phyloP scores from a whole-genome alignment of 2,329 filamentous ascomycete genomes.

The Phyllosticta citribraziliensis region DNA sequence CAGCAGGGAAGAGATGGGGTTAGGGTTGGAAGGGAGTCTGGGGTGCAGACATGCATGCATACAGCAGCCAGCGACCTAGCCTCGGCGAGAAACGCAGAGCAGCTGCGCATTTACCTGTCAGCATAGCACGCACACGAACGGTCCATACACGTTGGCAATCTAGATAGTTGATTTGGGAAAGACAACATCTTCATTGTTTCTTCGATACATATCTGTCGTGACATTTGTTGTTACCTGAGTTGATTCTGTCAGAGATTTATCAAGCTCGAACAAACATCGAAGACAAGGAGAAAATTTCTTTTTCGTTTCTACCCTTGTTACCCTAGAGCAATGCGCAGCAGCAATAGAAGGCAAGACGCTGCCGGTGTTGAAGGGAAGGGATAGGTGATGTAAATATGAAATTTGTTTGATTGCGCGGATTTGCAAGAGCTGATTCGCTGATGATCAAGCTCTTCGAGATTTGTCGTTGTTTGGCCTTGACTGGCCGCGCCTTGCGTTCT shows the following conservation, averaged over 20 bases:
- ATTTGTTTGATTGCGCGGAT: constrained; percentile 8
- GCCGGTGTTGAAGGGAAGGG: background rate
- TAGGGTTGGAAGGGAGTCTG: background rate
- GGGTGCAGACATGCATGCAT: background rate
- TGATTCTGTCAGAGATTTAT: constrained; percentile 2
- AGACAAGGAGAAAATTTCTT: background rate
- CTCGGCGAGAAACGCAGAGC: no score
- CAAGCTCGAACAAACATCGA: background rate
- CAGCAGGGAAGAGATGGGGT: no score
- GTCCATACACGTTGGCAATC: no score
- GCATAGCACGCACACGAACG: no score
- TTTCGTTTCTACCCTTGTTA: background rate
- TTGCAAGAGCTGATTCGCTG: background rate
- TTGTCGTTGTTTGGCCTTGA: background rate
- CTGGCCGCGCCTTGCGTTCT: constrained; percentile 10
- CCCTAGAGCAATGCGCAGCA: background rate
- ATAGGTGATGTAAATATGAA: background rate
- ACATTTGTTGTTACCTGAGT: background rate
- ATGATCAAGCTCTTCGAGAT: constrained; percentile 4
- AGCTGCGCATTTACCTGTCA: no score
- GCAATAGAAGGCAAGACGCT: background rate
- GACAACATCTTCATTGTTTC: background rate
- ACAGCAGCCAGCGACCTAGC: no score
- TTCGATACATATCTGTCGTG: background rate
- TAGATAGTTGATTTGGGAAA: background rate